Conservation (phyloP, 2,329 filamentous ascomycete species). For the Neocucurbitaria cava region DNA sequence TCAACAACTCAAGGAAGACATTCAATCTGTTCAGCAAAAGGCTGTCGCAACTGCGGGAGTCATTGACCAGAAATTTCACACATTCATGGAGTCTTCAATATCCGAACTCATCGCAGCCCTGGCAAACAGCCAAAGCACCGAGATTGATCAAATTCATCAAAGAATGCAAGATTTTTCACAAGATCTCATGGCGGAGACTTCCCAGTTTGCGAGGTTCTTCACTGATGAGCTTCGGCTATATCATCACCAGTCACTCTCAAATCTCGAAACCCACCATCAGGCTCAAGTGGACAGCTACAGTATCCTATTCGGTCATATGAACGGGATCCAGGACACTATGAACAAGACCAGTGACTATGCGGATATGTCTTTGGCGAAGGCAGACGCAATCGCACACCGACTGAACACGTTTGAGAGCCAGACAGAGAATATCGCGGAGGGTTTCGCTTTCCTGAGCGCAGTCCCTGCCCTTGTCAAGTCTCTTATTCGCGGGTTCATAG, state of each 20-base stretch:
- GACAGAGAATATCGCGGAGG: slow-evolving; percentile 27
- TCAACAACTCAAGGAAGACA: slow-evolving; percentile 19
- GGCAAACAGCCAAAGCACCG: slow-evolving; percentile 20
- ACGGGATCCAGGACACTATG: slow-evolving; percentile 13
- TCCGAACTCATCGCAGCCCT: slow-evolving; percentile 24
- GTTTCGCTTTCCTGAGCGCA: slow-evolving; percentile 30
- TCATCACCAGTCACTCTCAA: slow-evolving; percentile 19
- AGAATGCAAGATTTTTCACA: slow-evolving; percentile 29
- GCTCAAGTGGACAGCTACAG: slow-evolving; percentile 26
- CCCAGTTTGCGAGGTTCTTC: slow-evolving; percentile 20
- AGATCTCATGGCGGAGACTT: slow-evolving; percentile 25
- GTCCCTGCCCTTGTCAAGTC: slow-evolving; percentile 16
- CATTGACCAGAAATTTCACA: slow-evolving; percentile 27
- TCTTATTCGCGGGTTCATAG: slow-evolving; percentile 14
- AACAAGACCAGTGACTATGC: slow-evolving; percentile 17
- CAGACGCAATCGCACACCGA: slow-evolving; percentile 24
- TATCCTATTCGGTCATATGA: slow-evolving; percentile 20
- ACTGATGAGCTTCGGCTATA: slow-evolving; percentile 22
- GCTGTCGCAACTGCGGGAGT: slow-evolving; percentile 23
- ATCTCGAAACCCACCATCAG: slow-evolving; percentile 22
- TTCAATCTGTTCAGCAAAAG: slow-evolving; percentile 26
- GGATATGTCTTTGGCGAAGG: slow-evolving; percentile 17
- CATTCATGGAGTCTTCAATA: slow-evolving; percentile 28
- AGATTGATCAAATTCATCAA: slow-evolving; percentile 19
- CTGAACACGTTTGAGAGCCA: slow-evolving; percentile 26